phyloP scores from a whole-genome alignment of 2,329 filamentous ascomycete genomes.

The Stachybotrys chlorohalonatus region DNA sequence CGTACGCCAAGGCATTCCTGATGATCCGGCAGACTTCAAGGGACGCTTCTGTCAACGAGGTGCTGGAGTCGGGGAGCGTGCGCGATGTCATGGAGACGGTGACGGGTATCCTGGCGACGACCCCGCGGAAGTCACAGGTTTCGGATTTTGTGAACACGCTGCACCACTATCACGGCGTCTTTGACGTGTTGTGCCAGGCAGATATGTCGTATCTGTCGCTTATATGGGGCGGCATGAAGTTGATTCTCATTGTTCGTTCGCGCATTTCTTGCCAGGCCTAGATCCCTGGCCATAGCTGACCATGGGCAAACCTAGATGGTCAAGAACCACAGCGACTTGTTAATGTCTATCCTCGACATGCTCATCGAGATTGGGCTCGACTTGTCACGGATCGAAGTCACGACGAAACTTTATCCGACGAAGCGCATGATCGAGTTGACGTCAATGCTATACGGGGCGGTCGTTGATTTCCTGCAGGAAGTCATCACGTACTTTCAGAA shows the following conservation, averaged over 20 bases:
- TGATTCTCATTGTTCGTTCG: not conserved
- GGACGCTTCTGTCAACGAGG: not conserved
- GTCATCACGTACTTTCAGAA: not conserved
- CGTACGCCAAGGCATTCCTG: not conserved
- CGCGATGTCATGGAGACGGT: not conserved
- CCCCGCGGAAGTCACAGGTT: not conserved
- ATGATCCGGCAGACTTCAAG: not conserved
- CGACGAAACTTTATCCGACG: not conserved
- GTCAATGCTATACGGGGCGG: not conserved
- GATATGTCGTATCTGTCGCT: not conserved
- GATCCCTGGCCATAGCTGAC: not conserved
- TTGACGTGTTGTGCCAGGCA: not conserved
- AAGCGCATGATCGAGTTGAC: not conserved
- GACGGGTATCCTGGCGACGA: not conserved
- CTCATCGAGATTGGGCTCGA: not conserved
- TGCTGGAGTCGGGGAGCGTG: not conserved
- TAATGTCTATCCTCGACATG: not conserved
- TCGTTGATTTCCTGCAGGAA: not conserved
- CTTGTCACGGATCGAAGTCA: not conserved
- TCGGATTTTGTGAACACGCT: slow-evolving; percentile 1
- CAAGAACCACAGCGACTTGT: not conserved
- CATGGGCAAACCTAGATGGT: not conserved
- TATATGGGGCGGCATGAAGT: not conserved
- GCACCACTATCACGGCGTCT: not conserved
- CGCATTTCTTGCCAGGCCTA: not conserved